Conservation (phyloP, 176 grass and related monocot species). For the Musa beccarii region DNA sequence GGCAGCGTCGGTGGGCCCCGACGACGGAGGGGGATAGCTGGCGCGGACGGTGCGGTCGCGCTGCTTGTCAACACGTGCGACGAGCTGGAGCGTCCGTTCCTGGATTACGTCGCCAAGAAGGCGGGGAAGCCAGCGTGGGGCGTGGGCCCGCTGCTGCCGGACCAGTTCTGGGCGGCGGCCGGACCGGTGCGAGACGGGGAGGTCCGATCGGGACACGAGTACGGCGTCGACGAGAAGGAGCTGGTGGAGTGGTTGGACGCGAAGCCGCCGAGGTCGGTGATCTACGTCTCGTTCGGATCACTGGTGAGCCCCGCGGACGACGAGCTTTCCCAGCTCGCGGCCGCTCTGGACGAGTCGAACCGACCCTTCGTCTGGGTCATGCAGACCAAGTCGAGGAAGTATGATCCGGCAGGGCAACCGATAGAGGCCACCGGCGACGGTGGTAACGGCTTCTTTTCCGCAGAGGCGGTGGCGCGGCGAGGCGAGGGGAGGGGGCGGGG, state of each 20-base stretch:
- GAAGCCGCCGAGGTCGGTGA: constrained; percentile 24
- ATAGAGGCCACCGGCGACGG: constrained; percentile 1
- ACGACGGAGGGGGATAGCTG: neutral
- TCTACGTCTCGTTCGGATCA: constrained; percentile 36
- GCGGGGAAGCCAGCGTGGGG: constrained; percentile 25
- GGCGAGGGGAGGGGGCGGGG: neutral
- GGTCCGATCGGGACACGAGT: neutral
- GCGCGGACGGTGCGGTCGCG: constrained; percentile 14
- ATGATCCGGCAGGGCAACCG: constrained; percentile 10
- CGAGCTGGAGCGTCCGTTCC: constrained; percentile 32
- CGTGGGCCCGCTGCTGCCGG: constrained; percentile 31
- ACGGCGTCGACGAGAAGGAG: constrained; percentile 10
- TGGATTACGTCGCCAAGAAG: constrained; percentile 26
- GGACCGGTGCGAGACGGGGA: constrained; percentile 20
- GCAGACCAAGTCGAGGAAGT: constrained; percentile 15
- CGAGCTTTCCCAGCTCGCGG: constrained; percentile 29
- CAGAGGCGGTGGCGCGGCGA: neutral
- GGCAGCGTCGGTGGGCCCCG: neutral
- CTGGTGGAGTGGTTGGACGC: constrained; percentile 29
- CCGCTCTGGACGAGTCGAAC: constrained; percentile 20
- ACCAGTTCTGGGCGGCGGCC: constrained; percentile 15
- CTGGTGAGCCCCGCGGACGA: constrained; percentile 14
- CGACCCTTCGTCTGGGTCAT: constrained; percentile 28
- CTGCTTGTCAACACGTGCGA: constrained; percentile 32
- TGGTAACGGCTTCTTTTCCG: too few species aligned